These are phyloP conservation scores for Pluteus cervinus DNA, from an alignment of 768 basidiomycete species.

Conservation along the genomic window DNA sequence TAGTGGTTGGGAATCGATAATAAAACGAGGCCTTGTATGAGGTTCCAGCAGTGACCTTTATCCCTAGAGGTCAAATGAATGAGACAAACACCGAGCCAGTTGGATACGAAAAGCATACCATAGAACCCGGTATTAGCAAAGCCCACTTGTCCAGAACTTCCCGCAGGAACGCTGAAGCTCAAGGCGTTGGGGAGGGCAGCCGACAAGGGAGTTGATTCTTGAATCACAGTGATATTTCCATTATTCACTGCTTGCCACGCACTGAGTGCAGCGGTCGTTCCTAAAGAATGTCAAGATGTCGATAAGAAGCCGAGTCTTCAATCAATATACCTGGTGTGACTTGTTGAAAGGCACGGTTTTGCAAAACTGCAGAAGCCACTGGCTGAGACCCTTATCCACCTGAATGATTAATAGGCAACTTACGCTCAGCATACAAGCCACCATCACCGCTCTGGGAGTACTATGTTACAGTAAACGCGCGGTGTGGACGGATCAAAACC, in stretches of 20 bases:
- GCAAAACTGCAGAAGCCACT: conserved; percentile 49
- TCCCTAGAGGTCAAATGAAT: conserved; percentile 27
- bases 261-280: conserved; percentile 43
- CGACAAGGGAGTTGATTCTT: conserved; percentile 47
- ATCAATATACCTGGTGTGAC: conserved; percentile 51
- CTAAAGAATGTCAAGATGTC: no score
- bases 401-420: background rate
- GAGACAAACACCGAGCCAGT: background rate
- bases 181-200: conserved; percentile 58
- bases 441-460: conserved; percentile 12
- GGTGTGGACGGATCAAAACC: background rate
- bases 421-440: conserved; percentile 12
- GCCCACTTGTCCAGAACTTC: conserved; percentile 33
- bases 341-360: conserved; percentile 65
- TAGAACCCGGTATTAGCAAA: conserved; percentile 55
- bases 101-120: conserved; percentile 28
- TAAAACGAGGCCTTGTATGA: conserved; percentile 58
- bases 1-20: conserved; percentile 44
- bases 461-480: background rate
- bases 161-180: conserved; percentile 38
- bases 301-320: no score
- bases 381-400: conserved; percentile 13
- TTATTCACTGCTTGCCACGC: conserved; percentile 48
- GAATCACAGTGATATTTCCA: conserved; percentile 42
- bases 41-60: conserved; percentile 45